phyloP scores from a whole-genome alignment of 192 early-diverging fungal genomes.

The Dispira simplex region DNA sequence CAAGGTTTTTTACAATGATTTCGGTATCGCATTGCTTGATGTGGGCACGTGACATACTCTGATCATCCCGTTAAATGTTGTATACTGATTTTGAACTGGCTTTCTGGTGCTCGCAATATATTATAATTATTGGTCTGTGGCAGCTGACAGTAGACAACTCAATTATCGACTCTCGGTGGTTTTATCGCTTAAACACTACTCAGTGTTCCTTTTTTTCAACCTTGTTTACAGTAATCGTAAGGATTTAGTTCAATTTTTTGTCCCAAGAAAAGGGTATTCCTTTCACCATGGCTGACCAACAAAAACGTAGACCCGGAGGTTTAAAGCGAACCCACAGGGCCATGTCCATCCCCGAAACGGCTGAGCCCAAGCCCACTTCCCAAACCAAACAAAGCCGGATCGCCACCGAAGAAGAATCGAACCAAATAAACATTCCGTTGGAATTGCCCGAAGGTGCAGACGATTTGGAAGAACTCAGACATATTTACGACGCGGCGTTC shows the following conservation, averaged over 20 bases:
- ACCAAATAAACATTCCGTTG: slow-evolving; percentile 7
- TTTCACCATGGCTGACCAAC: slow-evolving; percentile 5
- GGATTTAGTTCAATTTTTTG: neutral
- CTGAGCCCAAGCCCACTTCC: slow-evolving; percentile 10
- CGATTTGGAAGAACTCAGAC: slow-evolving; percentile 33
- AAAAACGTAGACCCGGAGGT: slow-evolving; percentile 29
- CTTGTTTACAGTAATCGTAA: too few relatives aligned
- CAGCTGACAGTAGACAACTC: too few relatives aligned
- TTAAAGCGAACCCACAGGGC: slow-evolving; percentile 25
- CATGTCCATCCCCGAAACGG: slow-evolving; percentile 10
- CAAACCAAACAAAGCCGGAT: slow-evolving; percentile 24
- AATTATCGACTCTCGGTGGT: too few relatives aligned
- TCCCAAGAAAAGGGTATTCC: neutral
- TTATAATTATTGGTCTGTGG: too few relatives aligned
- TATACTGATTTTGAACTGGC: too few relatives aligned
- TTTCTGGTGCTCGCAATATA: too few relatives aligned
- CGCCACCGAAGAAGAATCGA: slow-evolving; percentile 14
- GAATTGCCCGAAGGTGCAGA: slow-evolving; percentile 18
- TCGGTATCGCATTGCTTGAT: too few relatives aligned
- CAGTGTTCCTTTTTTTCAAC: too few relatives aligned
- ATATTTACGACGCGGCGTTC: slow-evolving; percentile 31
- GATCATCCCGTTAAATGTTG: too few relatives aligned
- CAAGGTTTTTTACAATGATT: too few relatives aligned
- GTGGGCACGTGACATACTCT: too few relatives aligned
- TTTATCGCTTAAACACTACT: too few relatives aligned